These are phyloP conservation scores for Saturnispora diversa DNA, from an alignment of 805 yeast genomes.

Conservation along the genomic window DNA sequence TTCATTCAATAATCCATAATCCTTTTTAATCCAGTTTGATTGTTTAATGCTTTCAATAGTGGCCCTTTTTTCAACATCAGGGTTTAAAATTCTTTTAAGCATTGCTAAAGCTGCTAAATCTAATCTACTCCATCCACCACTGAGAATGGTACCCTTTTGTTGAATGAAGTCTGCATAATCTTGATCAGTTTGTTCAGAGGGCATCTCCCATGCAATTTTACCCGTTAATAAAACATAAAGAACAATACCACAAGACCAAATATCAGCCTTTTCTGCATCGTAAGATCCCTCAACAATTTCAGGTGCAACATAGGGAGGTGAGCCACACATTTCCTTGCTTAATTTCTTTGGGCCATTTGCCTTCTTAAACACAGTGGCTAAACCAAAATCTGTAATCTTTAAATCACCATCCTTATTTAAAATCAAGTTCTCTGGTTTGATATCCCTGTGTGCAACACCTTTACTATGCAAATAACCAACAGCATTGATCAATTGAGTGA, in stretches of 20 bases:
- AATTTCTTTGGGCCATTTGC: conserved; percentile 39
- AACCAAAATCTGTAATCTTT: conserved; percentile 71
- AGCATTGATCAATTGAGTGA: conserved; percentile 56
- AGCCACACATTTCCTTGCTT: conserved; percentile 53
- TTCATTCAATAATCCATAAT: conserved; percentile 35
- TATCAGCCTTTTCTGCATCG: conserved; percentile 49
- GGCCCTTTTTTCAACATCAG: conserved; percentile 39
- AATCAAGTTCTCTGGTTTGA: conserved; percentile 62
- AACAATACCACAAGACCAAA: conserved; percentile 66
- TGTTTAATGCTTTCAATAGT: conserved; percentile 33
- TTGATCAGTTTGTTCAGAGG: conserved; percentile 36
- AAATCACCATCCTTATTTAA: conserved; percentile 57
- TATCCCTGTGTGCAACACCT: conserved; percentile 62
- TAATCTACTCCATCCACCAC: conserved; percentile 49
- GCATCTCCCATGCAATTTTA: conserved; percentile 67
- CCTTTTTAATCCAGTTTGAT: conserved; percentile 50
- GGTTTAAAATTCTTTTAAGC: conserved; percentile 44
- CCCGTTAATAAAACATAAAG: conserved; percentile 57
- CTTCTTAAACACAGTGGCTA: conserved; percentile 53
- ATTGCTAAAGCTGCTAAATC: conserved; percentile 43
- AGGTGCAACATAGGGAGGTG: conserved; percentile 77
- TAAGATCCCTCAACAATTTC: conserved; percentile 48
- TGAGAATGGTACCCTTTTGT: conserved; percentile 38
- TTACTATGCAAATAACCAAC: conserved; percentile 49
- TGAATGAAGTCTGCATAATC: conserved; percentile 31